phyloP scores from a whole-genome alignment of 345 rosid genomes.

The Noccaea bulbosa region DNA sequence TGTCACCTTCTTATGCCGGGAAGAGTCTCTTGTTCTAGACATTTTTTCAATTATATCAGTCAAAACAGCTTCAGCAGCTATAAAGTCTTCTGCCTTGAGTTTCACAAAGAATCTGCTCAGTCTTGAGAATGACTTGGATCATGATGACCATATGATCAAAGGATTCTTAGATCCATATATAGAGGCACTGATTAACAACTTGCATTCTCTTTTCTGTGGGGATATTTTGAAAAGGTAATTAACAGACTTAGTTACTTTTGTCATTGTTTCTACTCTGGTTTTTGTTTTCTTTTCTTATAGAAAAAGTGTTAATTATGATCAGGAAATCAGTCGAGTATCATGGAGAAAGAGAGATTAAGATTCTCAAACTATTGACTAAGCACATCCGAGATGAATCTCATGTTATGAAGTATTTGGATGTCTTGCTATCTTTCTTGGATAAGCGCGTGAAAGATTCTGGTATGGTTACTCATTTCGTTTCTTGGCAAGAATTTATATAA shows the following conservation, averaged over 20 bases:
- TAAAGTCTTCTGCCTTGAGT: slow-evolving; percentile 59
- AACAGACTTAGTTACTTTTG: background rate
- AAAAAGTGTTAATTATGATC: slow-evolving; percentile 26
- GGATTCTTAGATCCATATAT: slow-evolving; percentile 56
- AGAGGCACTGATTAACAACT: slow-evolving; percentile 57
- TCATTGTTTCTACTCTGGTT: background rate
- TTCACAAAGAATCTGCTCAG: slow-evolving; percentile 71
- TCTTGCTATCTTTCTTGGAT: slow-evolving; percentile 63
- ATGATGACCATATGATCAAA: slow-evolving; percentile 47
- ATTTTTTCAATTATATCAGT: slow-evolving; percentile 72
- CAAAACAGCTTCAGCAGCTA: slow-evolving; percentile 67
- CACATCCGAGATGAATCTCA: slow-evolving; percentile 51
- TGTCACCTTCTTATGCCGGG: slow-evolving; percentile 61
- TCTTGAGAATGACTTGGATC: slow-evolving; percentile 64
- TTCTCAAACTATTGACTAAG: slow-evolving; percentile 64
- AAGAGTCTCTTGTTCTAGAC: slow-evolving; percentile 62
- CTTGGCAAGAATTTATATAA: background rate
- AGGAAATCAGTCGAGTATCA: slow-evolving; percentile 69
- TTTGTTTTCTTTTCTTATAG: background rate
- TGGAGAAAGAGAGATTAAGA: slow-evolving; percentile 54
- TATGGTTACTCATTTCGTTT: slow-evolving; percentile 38
- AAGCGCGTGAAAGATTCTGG: slow-evolving; percentile 59
- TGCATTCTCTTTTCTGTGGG: slow-evolving; percentile 60
- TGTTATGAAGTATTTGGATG: slow-evolving; percentile 60
- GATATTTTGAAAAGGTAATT: slow-evolving; percentile 63